These are phyloP conservation scores for Saturnispora hagleri DNA, from an alignment of 805 yeast genomes.

Conservation along the genomic window DNA sequence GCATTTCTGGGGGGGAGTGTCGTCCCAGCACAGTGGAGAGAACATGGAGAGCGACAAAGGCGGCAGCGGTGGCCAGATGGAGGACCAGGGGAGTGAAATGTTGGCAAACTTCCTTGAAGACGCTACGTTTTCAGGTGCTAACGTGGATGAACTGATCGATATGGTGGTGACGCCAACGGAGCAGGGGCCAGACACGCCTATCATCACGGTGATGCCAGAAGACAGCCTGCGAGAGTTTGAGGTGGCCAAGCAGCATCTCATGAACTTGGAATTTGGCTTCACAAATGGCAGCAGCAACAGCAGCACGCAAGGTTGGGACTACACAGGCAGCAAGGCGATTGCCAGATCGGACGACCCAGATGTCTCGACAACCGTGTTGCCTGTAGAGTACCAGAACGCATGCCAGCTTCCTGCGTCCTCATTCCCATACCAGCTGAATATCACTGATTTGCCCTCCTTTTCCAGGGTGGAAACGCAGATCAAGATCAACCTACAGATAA, in stretches of 20 bases:
- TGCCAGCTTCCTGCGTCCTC: slow-evolving; percentile 13
- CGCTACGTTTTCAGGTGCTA: background rate
- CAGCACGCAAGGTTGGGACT: slow-evolving; percentile 8
- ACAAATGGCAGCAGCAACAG: background rate
- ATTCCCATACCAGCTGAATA: slow-evolving; percentile 40
- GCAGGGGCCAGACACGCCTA: background rate
- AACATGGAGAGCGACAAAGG: background rate
- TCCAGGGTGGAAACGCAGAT: slow-evolving; percentile 96
- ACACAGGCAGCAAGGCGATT: slow-evolving; percentile 7
- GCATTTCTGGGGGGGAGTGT: background rate
- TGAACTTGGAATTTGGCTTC: background rate
- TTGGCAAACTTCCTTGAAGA: background rate
- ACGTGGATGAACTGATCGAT: background rate
- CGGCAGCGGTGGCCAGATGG: background rate
- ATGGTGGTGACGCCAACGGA: slow-evolving; percentile 1
- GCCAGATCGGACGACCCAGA: slow-evolving; percentile 17
- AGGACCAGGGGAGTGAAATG: background rate
- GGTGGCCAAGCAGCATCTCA: slow-evolving; percentile 10
- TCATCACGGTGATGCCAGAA: slow-evolving; percentile 5
- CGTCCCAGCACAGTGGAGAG: background rate
- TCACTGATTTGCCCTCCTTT: slow-evolving; percentile 62
- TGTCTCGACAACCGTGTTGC: slow-evolving; percentile 22
- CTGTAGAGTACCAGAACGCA: slow-evolving; percentile 22
- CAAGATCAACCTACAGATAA: slow-evolving; percentile 56
- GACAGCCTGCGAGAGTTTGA: slow-evolving; percentile 40